Base-by-base conservation (phyloP, 2,329 filamentous ascomycete genomes). In the Colletotrichum sp. region DNA sequence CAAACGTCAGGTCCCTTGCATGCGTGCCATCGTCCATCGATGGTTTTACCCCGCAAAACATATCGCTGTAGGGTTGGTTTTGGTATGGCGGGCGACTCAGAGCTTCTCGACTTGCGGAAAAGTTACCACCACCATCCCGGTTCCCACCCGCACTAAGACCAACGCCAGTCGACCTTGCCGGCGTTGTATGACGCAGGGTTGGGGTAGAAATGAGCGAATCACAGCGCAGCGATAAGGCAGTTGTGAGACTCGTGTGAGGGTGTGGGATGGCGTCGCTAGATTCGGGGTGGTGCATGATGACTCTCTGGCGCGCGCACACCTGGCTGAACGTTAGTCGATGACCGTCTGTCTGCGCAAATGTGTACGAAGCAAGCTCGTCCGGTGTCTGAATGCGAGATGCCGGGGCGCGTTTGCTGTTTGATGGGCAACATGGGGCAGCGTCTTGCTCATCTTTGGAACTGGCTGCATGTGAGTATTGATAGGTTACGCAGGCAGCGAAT, bases 11-110 rank as follows among this genome's bases (percentile, higher is more conserved):
- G 44, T 67, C 69, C 73, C 69, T 75, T 68, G 69, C 69, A 57
- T 68, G 30, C 57, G 48, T 63, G 16, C 36, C 55, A 22, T 61
- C 64, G 52, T 30, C 36, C 32, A 28, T 68, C n/a, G 55, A 57
- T 57, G 57, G 28, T 52, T 73, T 30, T 76, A 76, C 74, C 74
- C 74, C 74, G 74, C 74, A 74, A 76, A 74, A 68, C 64, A 34
- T 64, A 48, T 30, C 44, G 55, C 36, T 6, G 39, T 25, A 22
- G 22, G 44, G 32, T 55, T 61, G 63, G 48, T 32, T 64, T 48
- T 48, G 39, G 55, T 32, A 60, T 75, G 65, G 65, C 71, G 34
- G 44, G 39, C 71, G 74, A 76, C 71, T 76, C 70, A 52, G 61
- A 65, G 34, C 63, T 64, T n/a, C 19, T 64, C 30, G 22, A n/a